phyloP scores from a whole-genome alignment of 2,329 filamentous ascomycete genomes.

The Colletotrichum brevisporum region DNA sequence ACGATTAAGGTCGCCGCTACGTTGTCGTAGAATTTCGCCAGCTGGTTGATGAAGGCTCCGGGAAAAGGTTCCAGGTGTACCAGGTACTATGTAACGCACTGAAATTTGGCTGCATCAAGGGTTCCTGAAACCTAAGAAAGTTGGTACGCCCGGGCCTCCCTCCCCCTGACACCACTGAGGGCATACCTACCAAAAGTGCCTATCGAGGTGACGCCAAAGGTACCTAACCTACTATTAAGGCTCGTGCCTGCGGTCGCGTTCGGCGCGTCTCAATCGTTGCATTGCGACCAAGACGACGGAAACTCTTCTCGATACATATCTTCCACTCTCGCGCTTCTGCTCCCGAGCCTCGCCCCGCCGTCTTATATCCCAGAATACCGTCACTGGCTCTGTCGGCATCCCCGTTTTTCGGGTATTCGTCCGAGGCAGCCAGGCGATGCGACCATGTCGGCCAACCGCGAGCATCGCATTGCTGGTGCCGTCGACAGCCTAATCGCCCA shows the following conservation, averaged over 20 bases:
- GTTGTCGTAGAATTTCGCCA: constrained; percentile 49
- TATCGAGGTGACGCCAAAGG: no score
- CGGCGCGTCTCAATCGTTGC: constrained; percentile 34
- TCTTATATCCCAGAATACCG: background rate
- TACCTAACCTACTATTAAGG: no score
- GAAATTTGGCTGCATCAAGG: no score
- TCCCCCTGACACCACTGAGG: no score
- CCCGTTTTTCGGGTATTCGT: background rate
- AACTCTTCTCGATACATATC: constrained; percentile 2
- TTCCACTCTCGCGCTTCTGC: background rate
- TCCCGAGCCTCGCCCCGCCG: background rate
- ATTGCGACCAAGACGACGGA: constrained; percentile 13
- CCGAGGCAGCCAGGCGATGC: constrained; percentile 32
- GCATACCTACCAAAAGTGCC: no score
- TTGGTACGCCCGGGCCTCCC: no score
- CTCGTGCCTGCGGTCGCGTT: constrained; percentile 28
- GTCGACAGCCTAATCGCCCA: constrained; percentile 84
- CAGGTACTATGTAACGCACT: no score
- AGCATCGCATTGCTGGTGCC: constrained; percentile 81
- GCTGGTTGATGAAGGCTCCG: background rate
- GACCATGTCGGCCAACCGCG: constrained; percentile 48
- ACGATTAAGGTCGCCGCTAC: constrained; percentile 39
- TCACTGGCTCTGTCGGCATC: background rate
- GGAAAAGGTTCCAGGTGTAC: no score
- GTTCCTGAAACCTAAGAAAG: no score